phyloP scores from a whole-genome alignment of 441 rosid species.

The Omphalea diandra region DNA sequence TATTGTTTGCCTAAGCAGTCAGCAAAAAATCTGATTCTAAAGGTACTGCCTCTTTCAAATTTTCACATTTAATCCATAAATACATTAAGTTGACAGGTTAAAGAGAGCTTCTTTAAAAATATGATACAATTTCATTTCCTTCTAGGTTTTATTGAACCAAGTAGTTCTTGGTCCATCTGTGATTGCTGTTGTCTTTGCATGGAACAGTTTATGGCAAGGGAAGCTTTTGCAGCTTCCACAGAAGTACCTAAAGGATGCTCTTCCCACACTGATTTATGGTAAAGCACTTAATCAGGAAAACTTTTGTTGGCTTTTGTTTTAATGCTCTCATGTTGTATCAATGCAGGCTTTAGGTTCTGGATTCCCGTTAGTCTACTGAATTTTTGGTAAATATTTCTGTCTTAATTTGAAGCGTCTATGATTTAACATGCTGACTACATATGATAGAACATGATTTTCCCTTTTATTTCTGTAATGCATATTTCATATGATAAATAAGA shows the following conservation, averaged over 20 bases:
- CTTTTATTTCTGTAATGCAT: background rate
- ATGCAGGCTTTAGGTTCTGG: conserved; percentile 94
- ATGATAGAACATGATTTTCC: background rate
- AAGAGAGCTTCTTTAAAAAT: background rate
- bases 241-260: conserved; percentile 77
- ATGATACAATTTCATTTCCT: conserved; percentile 7
- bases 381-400: conserved; percentile 58
- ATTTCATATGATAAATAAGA: background rate
- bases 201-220: conserved; percentile 91
- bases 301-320: conserved; percentile 25
- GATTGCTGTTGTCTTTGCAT: conserved; percentile 82
- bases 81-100: background rate
- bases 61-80: background rate
- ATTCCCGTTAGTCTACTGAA: conserved; percentile 82
- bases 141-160: conserved; percentile 83
- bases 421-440: too few relatives aligned
- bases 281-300: conserved; percentile 24
- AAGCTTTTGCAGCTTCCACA: conserved; percentile 67
- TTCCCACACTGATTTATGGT: conserved; percentile 77
- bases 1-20: conserved; percentile 62
- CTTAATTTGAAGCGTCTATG: too few relatives aligned
- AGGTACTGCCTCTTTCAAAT: conserved; percentile 44
- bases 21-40: conserved; percentile 55
- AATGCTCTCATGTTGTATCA: conserved; percentile 15
- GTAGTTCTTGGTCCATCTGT: conserved; percentile 85